Evolutionary conservation across 495 filamentous ascomycete species (phyloP).

Genomic region (Daldinia vernicosa): DNA sequence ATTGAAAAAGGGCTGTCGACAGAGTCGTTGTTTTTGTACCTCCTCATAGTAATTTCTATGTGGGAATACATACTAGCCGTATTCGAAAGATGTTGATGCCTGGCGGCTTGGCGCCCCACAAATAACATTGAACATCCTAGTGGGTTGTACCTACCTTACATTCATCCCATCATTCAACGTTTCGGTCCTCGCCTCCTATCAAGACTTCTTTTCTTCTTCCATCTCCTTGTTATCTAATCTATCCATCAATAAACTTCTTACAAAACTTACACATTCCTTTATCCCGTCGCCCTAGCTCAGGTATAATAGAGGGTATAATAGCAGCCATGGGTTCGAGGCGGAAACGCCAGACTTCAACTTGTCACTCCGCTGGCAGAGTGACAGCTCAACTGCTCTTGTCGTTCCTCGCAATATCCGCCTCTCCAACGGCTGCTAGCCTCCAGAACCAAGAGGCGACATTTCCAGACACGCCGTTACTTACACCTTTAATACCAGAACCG

Average conservation of each 20-base stretch:
- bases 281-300: constrained; percentile 31
- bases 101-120: too few relatives aligned
- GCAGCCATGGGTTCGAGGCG: constrained; percentile 52
- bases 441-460: constrained; percentile 44
- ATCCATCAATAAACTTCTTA: not conserved
- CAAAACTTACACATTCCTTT: constrained; percentile 21
- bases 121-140: too few relatives aligned
- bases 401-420: constrained; percentile 66
- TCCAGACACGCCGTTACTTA: constrained; percentile 45
- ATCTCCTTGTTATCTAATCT: constrained; percentile 2
- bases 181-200: constrained; percentile 28
- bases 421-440: constrained; percentile 47
- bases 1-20: too few relatives aligned
- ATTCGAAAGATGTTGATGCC: too few relatives aligned
- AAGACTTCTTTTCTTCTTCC: constrained; percentile 9
- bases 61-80: too few relatives aligned
- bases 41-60: too few relatives aligned
- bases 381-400: constrained; percentile 68
- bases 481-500: constrained; percentile 53
- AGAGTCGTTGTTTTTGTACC: too few relatives aligned
- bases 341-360: constrained; percentile 49
- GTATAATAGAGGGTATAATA: constrained; percentile 39
- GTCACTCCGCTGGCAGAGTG: constrained; percentile 64
- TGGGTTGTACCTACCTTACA: constrained; percentile 10
- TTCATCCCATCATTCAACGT: constrained; percentile 31